phyloP scores from a whole-genome alignment of 441 rosid genomes.

The Erodium trifolium region DNA sequence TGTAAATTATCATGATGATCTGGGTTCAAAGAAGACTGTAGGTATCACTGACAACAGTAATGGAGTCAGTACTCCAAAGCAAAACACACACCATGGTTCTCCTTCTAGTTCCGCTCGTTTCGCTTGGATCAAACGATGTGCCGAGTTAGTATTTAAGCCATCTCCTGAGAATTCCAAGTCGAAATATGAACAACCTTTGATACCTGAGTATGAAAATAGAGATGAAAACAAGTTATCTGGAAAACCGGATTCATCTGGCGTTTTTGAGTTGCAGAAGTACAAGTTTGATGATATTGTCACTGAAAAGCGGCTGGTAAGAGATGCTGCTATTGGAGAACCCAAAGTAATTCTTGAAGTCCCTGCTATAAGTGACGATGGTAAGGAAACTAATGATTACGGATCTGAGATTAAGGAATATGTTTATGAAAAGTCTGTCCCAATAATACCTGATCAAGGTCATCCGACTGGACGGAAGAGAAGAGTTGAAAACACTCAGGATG shows the following conservation, averaged over 20 bases:
- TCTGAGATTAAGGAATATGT: conserved; percentile 22
- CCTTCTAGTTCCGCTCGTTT: conserved; percentile 39
- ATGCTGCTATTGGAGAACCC: conserved; percentile 30
- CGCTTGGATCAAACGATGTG: conserved; percentile 70
- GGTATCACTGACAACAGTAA: conserved; percentile 28
- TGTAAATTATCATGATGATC: conserved; percentile 28
- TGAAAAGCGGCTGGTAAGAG: conserved; percentile 12
- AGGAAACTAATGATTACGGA: conserved; percentile 16
- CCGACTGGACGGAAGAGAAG: conserved; percentile 55
- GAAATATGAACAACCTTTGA: conserved; percentile 19
- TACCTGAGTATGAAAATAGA: conserved; percentile 20
- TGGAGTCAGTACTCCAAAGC: conserved; percentile 31
- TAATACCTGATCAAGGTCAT: background rate
- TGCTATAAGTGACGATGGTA: conserved; percentile 18
- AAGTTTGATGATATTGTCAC: conserved; percentile 10
- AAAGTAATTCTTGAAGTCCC: conserved; percentile 41
- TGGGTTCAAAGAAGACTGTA: conserved; percentile 24
- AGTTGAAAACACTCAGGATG: conserved; percentile 22
- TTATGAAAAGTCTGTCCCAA: background rate
- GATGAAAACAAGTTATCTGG: conserved; percentile 17
- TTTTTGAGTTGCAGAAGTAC: background rate
- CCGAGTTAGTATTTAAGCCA: conserved; percentile 54
- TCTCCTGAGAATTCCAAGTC: conserved; percentile 36
- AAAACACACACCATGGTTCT: conserved; percentile 28
- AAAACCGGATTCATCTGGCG: conserved; percentile 16